Evolutionary conservation across 1,284 basidiomycete species (phyloP).

Genomic region (Spongispora temasekensis): DNA sequence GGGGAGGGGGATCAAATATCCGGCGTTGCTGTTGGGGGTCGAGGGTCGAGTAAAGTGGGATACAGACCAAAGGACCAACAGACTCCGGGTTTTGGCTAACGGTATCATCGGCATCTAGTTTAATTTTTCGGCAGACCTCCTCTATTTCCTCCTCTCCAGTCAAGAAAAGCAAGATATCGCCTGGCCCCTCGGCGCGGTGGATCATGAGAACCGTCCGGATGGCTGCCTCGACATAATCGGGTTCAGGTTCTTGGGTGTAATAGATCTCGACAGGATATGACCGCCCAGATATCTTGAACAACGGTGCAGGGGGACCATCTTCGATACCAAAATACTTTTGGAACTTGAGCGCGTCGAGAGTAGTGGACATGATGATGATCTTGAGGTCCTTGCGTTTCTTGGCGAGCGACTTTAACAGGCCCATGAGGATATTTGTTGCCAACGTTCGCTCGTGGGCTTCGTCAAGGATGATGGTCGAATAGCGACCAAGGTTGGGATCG

Average conservation of each 20-base stretch:
- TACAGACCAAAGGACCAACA: constrained; percentile 94
- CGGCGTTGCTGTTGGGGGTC: too few species aligned
- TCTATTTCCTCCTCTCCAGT: constrained; percentile 99
- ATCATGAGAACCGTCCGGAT: constrained; percentile 99
- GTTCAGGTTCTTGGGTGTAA: constrained; percentile 96
- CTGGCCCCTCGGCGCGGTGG: constrained; percentile 96
- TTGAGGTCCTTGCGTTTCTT: constrained; percentile 99
- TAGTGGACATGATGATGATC: constrained; percentile 97
- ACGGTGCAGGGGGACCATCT: constrained; percentile 82
- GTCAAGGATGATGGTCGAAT: constrained; percentile 92
- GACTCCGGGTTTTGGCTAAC: too few species aligned
- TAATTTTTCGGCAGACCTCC: constrained; percentile 94
- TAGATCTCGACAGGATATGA: constrained; percentile 98
- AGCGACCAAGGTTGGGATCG: constrained; percentile 91
- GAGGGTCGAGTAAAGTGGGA: constrained; percentile 99
- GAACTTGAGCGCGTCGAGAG: constrained; percentile 95
- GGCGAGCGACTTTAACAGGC: constrained; percentile 91
- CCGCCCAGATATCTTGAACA: constrained; percentile 82
- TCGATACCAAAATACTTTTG: constrained; percentile 95
- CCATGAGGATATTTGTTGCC: constrained; percentile 96
- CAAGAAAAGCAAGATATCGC: constrained; percentile 98
- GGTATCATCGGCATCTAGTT: too few species aligned
- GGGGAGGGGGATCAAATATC: too few species aligned
- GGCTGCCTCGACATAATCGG: constrained; percentile 97
- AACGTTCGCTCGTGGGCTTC: constrained; percentile 96